These are phyloP conservation scores for Plasmodium coatneyi DNA, from an alignment of 169 alveolate species.

Conservation along the genomic window DNA sequence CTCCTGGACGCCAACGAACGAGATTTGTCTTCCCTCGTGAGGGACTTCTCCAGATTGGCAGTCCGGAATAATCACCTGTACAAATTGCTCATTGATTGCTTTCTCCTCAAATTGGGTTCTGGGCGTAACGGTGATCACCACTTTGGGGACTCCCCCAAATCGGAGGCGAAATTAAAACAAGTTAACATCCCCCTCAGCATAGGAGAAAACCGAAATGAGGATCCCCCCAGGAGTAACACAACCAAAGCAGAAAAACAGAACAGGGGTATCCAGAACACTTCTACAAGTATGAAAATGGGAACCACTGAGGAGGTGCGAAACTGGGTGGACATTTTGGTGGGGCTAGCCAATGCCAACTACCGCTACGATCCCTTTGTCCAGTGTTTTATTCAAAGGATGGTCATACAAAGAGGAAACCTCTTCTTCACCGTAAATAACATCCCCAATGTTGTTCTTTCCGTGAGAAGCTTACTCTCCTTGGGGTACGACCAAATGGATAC, in stretches of 20 bases:
- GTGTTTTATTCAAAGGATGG: conserved; percentile 14
- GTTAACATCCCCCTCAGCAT: too few relatives aligned
- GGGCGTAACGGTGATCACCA: neutral
- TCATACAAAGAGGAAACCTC: neutral
- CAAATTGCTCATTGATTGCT: conserved; percentile 11
- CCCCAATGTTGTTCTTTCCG: conserved; percentile 12
- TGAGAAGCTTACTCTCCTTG: conserved; percentile 27
- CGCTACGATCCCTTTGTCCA: conserved; percentile 21
- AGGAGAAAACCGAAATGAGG: neutral
- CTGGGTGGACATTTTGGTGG: conserved; percentile 36
- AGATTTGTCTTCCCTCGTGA: conserved; percentile 37
- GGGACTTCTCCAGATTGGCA: conserved; percentile 49
- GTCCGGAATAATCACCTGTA: conserved; percentile 18
- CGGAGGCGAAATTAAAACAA: too few relatives aligned
- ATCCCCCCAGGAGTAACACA: neutral
- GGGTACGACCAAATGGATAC: conserved; percentile 5
- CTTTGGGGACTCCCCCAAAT: neutral
- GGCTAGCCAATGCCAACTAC: conserved; percentile 40
- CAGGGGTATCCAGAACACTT: neutral
- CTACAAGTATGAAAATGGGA: neutral
- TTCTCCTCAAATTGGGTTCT: conserved; percentile 30
- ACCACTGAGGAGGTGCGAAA: conserved; percentile 13
- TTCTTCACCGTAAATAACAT: conserved; percentile 27
- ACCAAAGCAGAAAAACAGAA: neutral
- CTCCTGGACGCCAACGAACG: conserved; percentile 5